Evolutionary conservation across 2,329 filamentous ascomycete species (phyloP).

Genomic region (Parafenestella ontariensis): DNA sequence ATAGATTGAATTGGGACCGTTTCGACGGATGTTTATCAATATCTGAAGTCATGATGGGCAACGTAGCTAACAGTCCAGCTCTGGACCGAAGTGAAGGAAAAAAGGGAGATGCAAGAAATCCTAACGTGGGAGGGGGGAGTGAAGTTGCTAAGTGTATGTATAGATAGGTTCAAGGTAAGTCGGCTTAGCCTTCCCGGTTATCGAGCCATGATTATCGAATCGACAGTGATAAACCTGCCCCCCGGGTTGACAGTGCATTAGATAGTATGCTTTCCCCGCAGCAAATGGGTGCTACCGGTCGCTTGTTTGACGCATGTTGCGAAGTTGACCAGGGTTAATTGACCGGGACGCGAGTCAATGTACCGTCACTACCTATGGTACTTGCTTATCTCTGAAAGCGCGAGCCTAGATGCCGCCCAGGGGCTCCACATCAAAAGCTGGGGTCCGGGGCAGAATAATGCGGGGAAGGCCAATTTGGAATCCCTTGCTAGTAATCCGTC

Average conservation of each 20-base stretch:
- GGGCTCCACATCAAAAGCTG: background rate
- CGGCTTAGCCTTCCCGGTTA: background rate
- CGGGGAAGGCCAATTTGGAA: background rate
- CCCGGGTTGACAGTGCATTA: background rate
- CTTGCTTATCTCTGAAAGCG: too few species aligned
- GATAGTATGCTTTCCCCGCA: background rate
- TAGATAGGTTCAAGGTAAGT: background rate
- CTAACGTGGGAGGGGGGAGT: background rate
- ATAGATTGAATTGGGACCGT: slow-evolving; percentile 23
- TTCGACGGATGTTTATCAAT: slow-evolving; percentile 7
- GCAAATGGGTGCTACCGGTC: background rate
- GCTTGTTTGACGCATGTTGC: background rate
- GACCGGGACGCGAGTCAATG: background rate
- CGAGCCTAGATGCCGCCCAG: too few species aligned
- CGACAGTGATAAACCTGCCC: background rate
- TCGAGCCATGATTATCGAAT: background rate
- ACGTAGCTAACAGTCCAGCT: background rate
- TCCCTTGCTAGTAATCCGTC: background rate
- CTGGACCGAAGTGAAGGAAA: background rate
- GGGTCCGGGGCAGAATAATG: background rate
- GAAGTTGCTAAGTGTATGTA: background rate
- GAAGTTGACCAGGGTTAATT: background rate
- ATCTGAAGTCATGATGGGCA: slow-evolving; percentile 1
- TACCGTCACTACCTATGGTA: background rate
- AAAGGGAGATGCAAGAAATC: background rate